Conservation (phyloP, 805 yeast genomes). For the Metschnikowia lunata region DNA sequence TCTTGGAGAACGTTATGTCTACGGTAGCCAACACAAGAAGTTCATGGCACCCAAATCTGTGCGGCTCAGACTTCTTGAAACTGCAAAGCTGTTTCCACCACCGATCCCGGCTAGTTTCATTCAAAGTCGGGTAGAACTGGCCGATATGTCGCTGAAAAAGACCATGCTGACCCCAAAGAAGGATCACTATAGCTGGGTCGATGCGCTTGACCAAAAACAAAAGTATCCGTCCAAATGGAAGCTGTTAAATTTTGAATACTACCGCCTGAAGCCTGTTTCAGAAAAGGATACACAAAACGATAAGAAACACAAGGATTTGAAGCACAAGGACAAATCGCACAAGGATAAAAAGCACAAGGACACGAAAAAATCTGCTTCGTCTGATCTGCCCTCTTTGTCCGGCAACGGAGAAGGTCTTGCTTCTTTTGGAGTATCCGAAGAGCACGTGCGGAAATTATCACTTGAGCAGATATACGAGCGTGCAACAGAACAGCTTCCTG, state of each 20-base stretch:
- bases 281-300: slow-evolving; percentile 7
- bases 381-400: not conserved
- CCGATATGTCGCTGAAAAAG: slow-evolving; percentile 2
- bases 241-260: slow-evolving; percentile 51
- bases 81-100: slow-evolving; percentile 55
- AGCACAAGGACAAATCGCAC: not conserved
- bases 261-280: slow-evolving; percentile 10
- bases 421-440: slow-evolving; percentile 49
- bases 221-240: slow-evolving; percentile 57
- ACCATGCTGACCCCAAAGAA: slow-evolving; percentile 7
- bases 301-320: slow-evolving; percentile 15
- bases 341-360: not conserved
- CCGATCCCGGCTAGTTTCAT: slow-evolving; percentile 35
- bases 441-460: slow-evolving; percentile 50
- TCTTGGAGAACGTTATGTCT: slow-evolving; percentile 57
- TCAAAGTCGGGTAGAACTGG: slow-evolving; percentile 23
- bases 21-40: slow-evolving; percentile 31
- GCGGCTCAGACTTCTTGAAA: slow-evolving; percentile 45
- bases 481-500: slow-evolving; percentile 55
- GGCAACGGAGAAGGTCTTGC: slow-evolving; percentile 43
- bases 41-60: slow-evolving; percentile 41
- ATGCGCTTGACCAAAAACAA: slow-evolving; percentile 38
- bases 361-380: not conserved
- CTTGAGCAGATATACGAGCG: slow-evolving; percentile 61
- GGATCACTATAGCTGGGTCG: slow-evolving; percentile 44